Conservation (phyloP, 1,284 basidiomycete genomes). For the Neonothopanus nambi region DNA sequence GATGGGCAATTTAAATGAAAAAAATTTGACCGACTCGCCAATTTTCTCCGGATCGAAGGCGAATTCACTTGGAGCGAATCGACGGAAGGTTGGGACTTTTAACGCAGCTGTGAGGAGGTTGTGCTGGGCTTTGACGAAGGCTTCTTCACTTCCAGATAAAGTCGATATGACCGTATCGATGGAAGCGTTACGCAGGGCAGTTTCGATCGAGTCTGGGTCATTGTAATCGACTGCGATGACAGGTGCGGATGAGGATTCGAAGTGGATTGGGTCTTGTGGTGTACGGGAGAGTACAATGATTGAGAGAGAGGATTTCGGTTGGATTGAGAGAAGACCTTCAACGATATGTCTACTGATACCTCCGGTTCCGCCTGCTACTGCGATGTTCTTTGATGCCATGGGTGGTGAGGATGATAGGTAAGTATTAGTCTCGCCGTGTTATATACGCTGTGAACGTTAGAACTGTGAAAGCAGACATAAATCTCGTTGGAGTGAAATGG, state of each 20-base stretch:
- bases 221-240: slow-evolving; percentile 6
- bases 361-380: slow-evolving; percentile 12
- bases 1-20: slow-evolving; percentile 8
- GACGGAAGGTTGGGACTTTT: slow-evolving; percentile 8
- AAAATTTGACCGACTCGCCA: neutral
- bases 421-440: no score
- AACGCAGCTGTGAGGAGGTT: slow-evolving; percentile 11
- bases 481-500: no score
- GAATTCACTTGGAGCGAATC: slow-evolving; percentile 15
- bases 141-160: neutral
- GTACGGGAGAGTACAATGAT: slow-evolving; percentile 10
- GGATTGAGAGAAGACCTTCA: slow-evolving; percentile 8
- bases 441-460: neutral
- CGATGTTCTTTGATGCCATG: slow-evolving; percentile 8
- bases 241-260: neutral
- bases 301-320: neutral
- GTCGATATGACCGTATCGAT: slow-evolving; percentile 14
- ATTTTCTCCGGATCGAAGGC: slow-evolving; percentile 8
- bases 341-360: slow-evolving; percentile 11
- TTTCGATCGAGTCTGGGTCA: neutral
- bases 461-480: no score
- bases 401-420: no score
- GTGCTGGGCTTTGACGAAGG: slow-evolving; percentile 8
- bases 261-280: neutral
- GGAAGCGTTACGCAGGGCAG: neutral